Evolutionary conservation across 371 early-diverging fungal genomes (phyloP).

Genomic region (Zychaea mexicana): DNA sequence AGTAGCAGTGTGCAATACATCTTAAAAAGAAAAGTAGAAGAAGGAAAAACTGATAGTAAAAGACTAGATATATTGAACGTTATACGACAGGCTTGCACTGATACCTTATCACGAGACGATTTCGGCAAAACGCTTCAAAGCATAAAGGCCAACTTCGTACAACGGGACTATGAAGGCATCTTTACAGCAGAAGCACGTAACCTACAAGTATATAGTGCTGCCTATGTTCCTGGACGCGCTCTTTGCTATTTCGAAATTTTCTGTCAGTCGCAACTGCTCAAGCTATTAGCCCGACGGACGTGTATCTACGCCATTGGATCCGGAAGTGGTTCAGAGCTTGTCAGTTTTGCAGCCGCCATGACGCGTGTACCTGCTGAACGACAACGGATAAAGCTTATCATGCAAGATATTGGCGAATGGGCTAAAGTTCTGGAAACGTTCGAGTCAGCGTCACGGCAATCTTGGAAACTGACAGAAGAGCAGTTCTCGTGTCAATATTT

Average conservation of each 20-base stretch:
- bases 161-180: constrained; percentile 83
- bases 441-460: constrained; percentile 30
- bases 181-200: constrained; percentile 69
- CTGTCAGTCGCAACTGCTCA: constrained; percentile 52
- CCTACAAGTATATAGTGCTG: constrained; percentile 82
- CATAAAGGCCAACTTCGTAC: constrained; percentile 82
- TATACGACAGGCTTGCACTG: constrained; percentile 66
- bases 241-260: constrained; percentile 85
- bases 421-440: constrained; percentile 31
- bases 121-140: constrained; percentile 64
- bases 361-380: constrained; percentile 47
- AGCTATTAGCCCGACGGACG: constrained; percentile 42
- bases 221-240: constrained; percentile 86
- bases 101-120: constrained; percentile 59
- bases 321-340: constrained; percentile 87
- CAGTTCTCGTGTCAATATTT: constrained; percentile 40
- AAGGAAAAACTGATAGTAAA: not conserved
- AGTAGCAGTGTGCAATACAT: too few species aligned
- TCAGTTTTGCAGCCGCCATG: constrained; percentile 81
- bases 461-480: constrained; percentile 32
- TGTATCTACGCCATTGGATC: constrained; percentile 75
- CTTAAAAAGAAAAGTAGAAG: not conserved
- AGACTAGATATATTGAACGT: constrained; percentile 63
- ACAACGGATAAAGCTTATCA: constrained; percentile 51
- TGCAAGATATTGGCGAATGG: constrained; percentile 82